A percentile compares a stretch with the other conserved stretches of the same genome.
phyloP scores from a whole-genome alignment of 2,329 filamentous ascomycete species.

The Volutella citrinella region DNA sequence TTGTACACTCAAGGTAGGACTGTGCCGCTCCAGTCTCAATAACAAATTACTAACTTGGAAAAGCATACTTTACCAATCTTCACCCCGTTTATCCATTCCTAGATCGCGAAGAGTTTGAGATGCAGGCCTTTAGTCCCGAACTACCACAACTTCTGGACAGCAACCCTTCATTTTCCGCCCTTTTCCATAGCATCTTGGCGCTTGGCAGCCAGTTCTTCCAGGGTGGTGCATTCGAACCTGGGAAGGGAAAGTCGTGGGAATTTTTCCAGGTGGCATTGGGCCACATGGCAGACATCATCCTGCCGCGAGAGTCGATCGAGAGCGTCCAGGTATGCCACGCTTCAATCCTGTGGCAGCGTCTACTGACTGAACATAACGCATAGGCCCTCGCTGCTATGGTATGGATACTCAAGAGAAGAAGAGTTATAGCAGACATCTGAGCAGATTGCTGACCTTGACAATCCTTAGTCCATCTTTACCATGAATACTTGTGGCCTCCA shows the following conservation, averaged over 20 bases:
- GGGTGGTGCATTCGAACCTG: conserved; percentile 14
- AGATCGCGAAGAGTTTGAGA: conserved; percentile 14
- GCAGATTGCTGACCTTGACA: too few relatives aligned
- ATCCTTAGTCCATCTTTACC: conserved; percentile 33
- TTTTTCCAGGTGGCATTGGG: conserved; percentile 18
- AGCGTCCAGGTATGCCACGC: too few relatives aligned
- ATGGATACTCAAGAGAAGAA: too few relatives aligned
- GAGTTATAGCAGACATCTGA: too few relatives aligned
- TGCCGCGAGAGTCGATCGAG: too few relatives aligned
- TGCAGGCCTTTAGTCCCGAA: not conserved
- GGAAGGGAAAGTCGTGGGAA: conserved; percentile 15
- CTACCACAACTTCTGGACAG: too few relatives aligned
- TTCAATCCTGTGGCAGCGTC: too few relatives aligned
- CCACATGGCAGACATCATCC: conserved; percentile 16
- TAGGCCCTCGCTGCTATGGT: too few relatives aligned
- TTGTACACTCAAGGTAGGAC: too few relatives aligned
- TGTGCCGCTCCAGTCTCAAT: conserved; percentile 1
- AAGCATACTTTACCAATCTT: conserved; percentile 35
- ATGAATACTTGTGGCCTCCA: conserved; percentile 31
- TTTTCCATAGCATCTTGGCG: conserved; percentile 32
- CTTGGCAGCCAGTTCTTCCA: conserved; percentile 32
- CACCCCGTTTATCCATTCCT: conserved; percentile 37
- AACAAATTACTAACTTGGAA: too few relatives aligned
- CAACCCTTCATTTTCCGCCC: conserved; percentile 27
- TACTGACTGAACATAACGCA: too few relatives aligned